A percentile compares a stretch with the other conserved stretches of the same genome.
Evolutionary conservation across 1,284 basidiomycete species (phyloP).

Genomic region (Ustilago vetiveriae): DNA sequence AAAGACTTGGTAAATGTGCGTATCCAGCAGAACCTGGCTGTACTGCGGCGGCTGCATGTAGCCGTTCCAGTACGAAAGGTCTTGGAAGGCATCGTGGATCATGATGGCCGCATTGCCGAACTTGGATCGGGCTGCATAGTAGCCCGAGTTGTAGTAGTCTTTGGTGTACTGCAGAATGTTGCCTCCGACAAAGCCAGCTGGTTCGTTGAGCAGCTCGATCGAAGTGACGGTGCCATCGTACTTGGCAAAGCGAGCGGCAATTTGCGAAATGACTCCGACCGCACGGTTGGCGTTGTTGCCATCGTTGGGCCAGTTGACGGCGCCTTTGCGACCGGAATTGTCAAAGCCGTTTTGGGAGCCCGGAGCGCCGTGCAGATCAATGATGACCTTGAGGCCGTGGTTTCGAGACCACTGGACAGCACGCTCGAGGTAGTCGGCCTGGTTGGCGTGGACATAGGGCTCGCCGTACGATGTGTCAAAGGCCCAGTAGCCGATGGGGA

Average conservation of each 20-base stretch:
- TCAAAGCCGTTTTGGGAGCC: slow-evolving; percentile 68
- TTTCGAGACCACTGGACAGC: slow-evolving; percentile 82
- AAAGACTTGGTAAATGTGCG: slow-evolving; percentile 65
- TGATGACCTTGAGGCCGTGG: slow-evolving; percentile 81
- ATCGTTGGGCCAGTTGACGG: slow-evolving; percentile 78
- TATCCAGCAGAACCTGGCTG: slow-evolving; percentile 79
- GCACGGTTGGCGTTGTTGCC: slow-evolving; percentile 77
- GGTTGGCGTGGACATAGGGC: slow-evolving; percentile 85
- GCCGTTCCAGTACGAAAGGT: slow-evolving; percentile 77
- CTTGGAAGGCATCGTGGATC: slow-evolving; percentile 87
- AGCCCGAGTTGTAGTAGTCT: slow-evolving; percentile 46
- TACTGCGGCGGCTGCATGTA: slow-evolving; percentile 73
- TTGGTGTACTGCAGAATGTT: slow-evolving; percentile 43
- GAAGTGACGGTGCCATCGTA: slow-evolving; percentile 59
- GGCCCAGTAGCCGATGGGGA: slow-evolving; percentile 93
- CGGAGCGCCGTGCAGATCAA: slow-evolving; percentile 75
- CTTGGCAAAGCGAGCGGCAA: slow-evolving; percentile 60
- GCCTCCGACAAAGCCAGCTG: slow-evolving; percentile 40
- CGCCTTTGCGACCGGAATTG: slow-evolving; percentile 76
- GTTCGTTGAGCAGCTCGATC: slow-evolving; percentile 65
- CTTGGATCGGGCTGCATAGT: slow-evolving; percentile 41
- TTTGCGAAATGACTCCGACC: slow-evolving; percentile 74
- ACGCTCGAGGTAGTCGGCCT: slow-evolving; percentile 70
- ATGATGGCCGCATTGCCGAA: slow-evolving; percentile 68
- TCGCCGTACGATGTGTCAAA: slow-evolving; percentile 82